These are phyloP conservation scores for Nymphaea thermarum DNA, from an alignment of 164 flowering plant species.

Conservation along the genomic window DNA sequence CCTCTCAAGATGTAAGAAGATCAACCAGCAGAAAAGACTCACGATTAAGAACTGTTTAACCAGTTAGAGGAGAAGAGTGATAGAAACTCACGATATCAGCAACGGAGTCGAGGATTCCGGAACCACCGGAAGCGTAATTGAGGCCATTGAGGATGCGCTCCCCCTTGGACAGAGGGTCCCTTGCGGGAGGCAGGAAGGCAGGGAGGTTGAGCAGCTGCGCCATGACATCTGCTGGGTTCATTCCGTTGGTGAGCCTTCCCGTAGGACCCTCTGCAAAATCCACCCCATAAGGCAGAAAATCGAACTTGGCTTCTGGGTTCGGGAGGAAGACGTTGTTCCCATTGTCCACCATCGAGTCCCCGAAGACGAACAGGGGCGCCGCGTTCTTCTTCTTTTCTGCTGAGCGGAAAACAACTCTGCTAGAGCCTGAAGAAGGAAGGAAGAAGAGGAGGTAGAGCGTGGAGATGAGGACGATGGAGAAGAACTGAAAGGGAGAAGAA, in stretches of 20 bases:
- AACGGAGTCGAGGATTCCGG: conserved; percentile 4
- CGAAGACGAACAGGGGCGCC: conserved; percentile 50
- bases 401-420: conserved; percentile 30
- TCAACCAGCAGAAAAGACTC: too few species aligned
- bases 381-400: background rate
- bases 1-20: too few species aligned
- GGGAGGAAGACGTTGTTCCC: conserved; percentile 58
- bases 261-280: conserved; percentile 52
- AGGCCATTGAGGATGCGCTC: background rate
- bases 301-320: conserved; percentile 25
- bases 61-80: too few species aligned
- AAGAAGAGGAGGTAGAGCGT: background rate
- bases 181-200: background rate
- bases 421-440: background rate
- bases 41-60: too few species aligned
- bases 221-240: conserved; percentile 37
- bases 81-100: background rate
- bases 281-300: conserved; percentile 52
- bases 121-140: conserved; percentile 9
- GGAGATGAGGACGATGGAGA: background rate
- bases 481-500: background rate
- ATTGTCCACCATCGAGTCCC: conserved; percentile 67
- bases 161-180: background rate
- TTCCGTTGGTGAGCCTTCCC: conserved; percentile 59
- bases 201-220: conserved; percentile 20